Evolutionary conservation across 1,139 yeast genomes (phyloP).

Genomic region (Candida gigantensis): DNA sequence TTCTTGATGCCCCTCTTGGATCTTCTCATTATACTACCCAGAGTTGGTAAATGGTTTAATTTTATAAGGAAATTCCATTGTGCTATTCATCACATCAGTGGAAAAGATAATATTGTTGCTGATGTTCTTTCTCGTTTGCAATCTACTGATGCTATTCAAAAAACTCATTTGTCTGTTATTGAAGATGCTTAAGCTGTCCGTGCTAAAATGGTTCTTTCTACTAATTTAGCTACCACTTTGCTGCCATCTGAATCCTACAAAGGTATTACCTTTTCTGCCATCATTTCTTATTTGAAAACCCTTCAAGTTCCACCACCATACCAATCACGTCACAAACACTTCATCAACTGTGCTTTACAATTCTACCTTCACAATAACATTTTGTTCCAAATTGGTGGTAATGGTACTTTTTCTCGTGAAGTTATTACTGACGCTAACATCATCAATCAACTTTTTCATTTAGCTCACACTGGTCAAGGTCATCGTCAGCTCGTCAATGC

Average conservation of each 20-base stretch:
- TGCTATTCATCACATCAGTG: not conserved
- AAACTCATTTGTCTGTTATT: no score
- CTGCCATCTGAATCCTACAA: not conserved
- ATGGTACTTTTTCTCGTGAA: not conserved
- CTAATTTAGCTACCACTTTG: not conserved
- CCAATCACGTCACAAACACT: not conserved
- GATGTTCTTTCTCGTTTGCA: not conserved
- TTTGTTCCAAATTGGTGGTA: not conserved
- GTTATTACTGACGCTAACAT: not conserved
- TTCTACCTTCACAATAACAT: not conserved
- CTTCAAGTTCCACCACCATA: not conserved
- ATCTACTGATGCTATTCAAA: no score
- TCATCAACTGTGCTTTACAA: not conserved
- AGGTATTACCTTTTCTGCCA: not conserved
- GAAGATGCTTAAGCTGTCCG: no score
- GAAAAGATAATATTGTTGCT: not conserved
- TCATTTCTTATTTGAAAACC: not conserved
- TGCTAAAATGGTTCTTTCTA: no score
- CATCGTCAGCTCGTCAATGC: not conserved
- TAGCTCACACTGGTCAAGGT: not conserved
- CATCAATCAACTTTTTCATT: not conserved
- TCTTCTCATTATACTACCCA: not conserved
- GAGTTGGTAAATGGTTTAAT: not conserved
- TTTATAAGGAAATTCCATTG: not conserved
- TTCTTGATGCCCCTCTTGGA: not conserved